phyloP scores from a whole-genome alignment of 805 yeast genomes.

The Babjeviella inositovora region DNA sequence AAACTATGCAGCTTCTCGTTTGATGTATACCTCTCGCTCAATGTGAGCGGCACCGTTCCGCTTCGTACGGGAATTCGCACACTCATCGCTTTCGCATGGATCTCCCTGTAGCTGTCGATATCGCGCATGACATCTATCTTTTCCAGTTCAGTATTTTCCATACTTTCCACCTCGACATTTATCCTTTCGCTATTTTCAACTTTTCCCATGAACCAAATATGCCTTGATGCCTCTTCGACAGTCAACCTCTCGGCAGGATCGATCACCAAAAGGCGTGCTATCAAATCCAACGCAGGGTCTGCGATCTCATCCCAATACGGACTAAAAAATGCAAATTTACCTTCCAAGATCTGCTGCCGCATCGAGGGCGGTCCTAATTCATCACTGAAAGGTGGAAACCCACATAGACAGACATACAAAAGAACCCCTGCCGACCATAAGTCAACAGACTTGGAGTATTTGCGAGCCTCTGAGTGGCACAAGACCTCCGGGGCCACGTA shows the following conservation, averaged over 20 bases:
- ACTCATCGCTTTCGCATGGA: too few species aligned
- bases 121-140: too few species aligned
- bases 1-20: too few species aligned
- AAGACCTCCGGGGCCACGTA: conserved; percentile 76
- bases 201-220: conserved; percentile 29
- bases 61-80: too few species aligned
- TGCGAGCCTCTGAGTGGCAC: conserved; percentile 23
- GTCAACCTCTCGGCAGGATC: conserved; percentile 26
- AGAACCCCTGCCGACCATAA: conserved; percentile 76
- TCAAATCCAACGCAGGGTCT: conserved; percentile 51
- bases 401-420: conserved; percentile 64
- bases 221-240: conserved; percentile 18
- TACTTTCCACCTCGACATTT: too few species aligned
- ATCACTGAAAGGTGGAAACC: conserved; percentile 77
- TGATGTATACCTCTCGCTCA: too few species aligned
- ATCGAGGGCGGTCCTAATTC: conserved; percentile 68
- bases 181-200: too few species aligned
- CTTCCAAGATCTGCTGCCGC: conserved; percentile 57
- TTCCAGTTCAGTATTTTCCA: too few species aligned
- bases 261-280: conserved; percentile 41
- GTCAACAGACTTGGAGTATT: conserved; percentile 60
- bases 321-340: conserved; percentile 57
- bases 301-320: conserved; percentile 68
- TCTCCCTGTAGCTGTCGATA: too few species aligned
- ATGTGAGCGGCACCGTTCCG: too few species aligned